Percentiles rank a stretch among this genome's conserved stretches.
These are phyloP conservation scores for Pichia sorboxylosa DNA, from an alignment of 1,139 yeast genomes.

Conservation along the genomic window DNA sequence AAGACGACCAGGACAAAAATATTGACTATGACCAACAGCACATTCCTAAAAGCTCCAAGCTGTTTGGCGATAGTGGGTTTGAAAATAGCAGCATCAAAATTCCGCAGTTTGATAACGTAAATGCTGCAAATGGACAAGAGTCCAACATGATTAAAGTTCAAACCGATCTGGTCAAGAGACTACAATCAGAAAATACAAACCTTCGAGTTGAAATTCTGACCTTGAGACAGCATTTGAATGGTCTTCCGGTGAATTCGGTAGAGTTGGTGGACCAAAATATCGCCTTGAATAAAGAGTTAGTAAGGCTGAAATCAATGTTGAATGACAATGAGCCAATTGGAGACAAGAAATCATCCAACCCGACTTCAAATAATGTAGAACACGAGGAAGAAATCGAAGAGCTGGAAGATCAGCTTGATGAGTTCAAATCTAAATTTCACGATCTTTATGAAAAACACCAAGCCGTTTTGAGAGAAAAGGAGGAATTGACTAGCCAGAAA, in stretches of 20 bases:
- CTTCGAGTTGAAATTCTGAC: slow-evolving; percentile 49
- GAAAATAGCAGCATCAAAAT: slow-evolving; percentile 19
- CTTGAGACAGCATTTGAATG: slow-evolving; percentile 36
- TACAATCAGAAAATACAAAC: slow-evolving; percentile 52
- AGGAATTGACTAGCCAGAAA: slow-evolving; percentile 13
- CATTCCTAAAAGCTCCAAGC: slow-evolving; percentile 2
- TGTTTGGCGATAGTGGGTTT: slow-evolving; percentile 5
- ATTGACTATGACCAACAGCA: slow-evolving; percentile 1
- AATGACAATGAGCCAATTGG: not conserved
- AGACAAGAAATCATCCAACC: not conserved
- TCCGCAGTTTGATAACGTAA: slow-evolving; percentile 16
- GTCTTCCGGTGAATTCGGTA: slow-evolving; percentile 34
- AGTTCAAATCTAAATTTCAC: slow-evolving; percentile 4
- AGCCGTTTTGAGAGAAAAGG: slow-evolving; percentile 9
- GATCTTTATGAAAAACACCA: slow-evolving; percentile 2
- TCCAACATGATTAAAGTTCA: slow-evolving; percentile 41
- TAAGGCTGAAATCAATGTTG: slow-evolving; percentile 2
- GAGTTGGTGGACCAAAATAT: slow-evolving; percentile 31
- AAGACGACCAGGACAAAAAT: slow-evolving; percentile 3
- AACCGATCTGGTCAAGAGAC: slow-evolving; percentile 36
- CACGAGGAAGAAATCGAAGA: slow-evolving; percentile 4
- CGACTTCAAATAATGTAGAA: not conserved
- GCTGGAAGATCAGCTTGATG: slow-evolving; percentile 7
- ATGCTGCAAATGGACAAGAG: slow-evolving; percentile 3
- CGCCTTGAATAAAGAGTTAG: slow-evolving; percentile 22